Percentiles rank a stretch among this genome's conserved stretches.
Conservation (phyloP, 768 basidiomycete genomes). For the Mycena vulgaris region DNA sequence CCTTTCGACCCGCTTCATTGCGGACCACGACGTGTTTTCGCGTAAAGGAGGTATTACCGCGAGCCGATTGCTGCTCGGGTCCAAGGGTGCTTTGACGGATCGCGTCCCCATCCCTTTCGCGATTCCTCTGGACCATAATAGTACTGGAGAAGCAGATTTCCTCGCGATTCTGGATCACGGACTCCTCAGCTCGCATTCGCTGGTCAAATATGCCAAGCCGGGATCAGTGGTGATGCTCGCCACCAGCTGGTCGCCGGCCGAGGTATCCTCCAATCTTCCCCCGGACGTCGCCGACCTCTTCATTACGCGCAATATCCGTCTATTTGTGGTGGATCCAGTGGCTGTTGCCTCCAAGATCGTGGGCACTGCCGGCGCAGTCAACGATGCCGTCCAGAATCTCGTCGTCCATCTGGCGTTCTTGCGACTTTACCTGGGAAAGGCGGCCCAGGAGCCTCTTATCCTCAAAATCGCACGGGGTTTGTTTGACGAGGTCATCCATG, state of each 20-base stretch:
- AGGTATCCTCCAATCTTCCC: constrained; percentile 80
- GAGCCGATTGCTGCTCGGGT: constrained; percentile 77
- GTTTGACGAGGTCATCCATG: constrained; percentile 63
- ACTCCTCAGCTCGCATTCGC: constrained; percentile 83
- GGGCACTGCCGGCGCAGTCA: constrained; percentile 49
- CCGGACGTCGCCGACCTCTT: constrained; percentile 63
- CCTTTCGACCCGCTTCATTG: constrained; percentile 73
- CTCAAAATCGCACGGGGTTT: constrained; percentile 64
- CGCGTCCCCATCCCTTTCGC: constrained; percentile 68
- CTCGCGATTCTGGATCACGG: constrained; percentile 81
- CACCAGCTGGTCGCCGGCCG: constrained; percentile 82
- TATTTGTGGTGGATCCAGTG: constrained; percentile 75
- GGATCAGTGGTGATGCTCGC: constrained; percentile 81
- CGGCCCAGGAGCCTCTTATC: constrained; percentile 69
- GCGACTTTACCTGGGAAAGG: constrained; percentile 82
- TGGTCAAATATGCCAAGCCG: constrained; percentile 76
- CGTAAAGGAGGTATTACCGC: constrained; percentile 79
- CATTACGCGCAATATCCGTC: constrained; percentile 64
- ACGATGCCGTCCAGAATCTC: constrained; percentile 66
- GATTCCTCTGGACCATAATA: constrained; percentile 68
- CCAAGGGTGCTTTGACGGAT: constrained; percentile 54
- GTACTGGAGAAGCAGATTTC: constrained; percentile 74
- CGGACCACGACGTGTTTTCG: constrained; percentile 83
- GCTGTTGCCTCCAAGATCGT: constrained; percentile 62
- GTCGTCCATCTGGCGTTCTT: constrained; percentile 86